A percentile compares a stretch with the other conserved stretches of the same genome.
phyloP scores from a whole-genome alignment of 257 asterid species.

The Jasminum sambac region DNA sequence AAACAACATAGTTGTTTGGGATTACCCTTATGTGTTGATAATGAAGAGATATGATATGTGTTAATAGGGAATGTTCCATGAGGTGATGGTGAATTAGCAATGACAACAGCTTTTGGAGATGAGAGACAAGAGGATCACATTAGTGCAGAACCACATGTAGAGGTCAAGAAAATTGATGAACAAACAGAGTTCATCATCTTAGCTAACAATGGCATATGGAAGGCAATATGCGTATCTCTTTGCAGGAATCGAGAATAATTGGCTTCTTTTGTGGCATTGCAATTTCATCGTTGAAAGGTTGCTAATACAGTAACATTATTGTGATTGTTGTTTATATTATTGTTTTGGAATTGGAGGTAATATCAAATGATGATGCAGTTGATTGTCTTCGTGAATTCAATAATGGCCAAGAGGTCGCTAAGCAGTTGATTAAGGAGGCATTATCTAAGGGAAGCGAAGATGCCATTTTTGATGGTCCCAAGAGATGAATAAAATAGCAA shows the following conservation, averaged over 20 bases:
- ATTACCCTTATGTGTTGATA: no score
- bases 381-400: constrained; percentile 34
- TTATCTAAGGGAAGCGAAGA: constrained; percentile 42
- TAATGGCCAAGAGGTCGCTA: constrained; percentile 37
- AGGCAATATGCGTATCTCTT: constrained; percentile 28
- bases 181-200: constrained; percentile 33
- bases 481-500: no score
- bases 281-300: background rate
- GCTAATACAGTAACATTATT: background rate
- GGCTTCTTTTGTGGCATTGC: background rate
- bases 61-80: constrained; percentile 40
- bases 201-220: constrained; percentile 68
- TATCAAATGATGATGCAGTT: constrained; percentile 43
- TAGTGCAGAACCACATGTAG: constrained; percentile 38
- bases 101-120: constrained; percentile 67
- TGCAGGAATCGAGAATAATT: background rate
- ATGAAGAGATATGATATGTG: no score
- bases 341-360: constrained; percentile 42
- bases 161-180: constrained; percentile 20
- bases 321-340: background rate
- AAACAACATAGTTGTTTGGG: no score
- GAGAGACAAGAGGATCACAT: constrained; percentile 47
- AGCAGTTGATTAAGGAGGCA: constrained; percentile 40
- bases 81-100: constrained; percentile 52
- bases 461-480: no score